A percentile compares a stretch with the other conserved stretches of the same genome.
phyloP scores from a whole-genome alignment of 2,329 filamentous ascomycete species.

The Decorospora gaudefroyi region DNA sequence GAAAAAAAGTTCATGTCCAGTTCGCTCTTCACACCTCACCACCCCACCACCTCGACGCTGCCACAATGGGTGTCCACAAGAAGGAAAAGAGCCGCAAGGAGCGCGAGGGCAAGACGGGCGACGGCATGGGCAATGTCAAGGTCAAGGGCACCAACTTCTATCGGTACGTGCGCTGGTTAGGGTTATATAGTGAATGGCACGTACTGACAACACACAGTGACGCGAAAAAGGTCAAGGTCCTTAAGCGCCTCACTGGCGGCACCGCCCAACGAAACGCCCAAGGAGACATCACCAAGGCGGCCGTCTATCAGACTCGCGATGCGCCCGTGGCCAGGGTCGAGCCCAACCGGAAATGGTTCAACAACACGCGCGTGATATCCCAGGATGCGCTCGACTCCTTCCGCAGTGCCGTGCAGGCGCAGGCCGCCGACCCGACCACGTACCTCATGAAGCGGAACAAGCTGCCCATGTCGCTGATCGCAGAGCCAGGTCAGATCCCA shows the following conservation, averaged over 20 bases:
- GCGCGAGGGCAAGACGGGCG: slow-evolving; percentile 81
- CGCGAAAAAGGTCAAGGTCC: slow-evolving; percentile 78
- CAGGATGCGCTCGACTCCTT: slow-evolving; percentile 87
- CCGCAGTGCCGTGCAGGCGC: slow-evolving; percentile 87
- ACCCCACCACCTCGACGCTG: slow-evolving; percentile 3
- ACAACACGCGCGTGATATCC: slow-evolving; percentile 86
- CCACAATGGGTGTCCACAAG: slow-evolving; percentile 82
- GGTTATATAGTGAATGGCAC: not conserved
- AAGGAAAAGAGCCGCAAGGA: slow-evolving; percentile 83
- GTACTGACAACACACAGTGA: slow-evolving; percentile 52
- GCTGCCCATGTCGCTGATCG: slow-evolving; percentile 91
- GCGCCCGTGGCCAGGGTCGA: slow-evolving; percentile 84
- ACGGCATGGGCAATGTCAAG: slow-evolving; percentile 90
- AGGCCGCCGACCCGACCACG: slow-evolving; percentile 86
- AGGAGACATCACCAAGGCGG: slow-evolving; percentile 83
- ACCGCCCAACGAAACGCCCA: slow-evolving; percentile 78
- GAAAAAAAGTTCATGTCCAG: slow-evolving; percentile 28
- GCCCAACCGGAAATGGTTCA: slow-evolving; percentile 98
- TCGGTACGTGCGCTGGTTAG: slow-evolving; percentile 42
- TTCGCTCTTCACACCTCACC: slow-evolving; percentile 21
- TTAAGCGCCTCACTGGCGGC: slow-evolving; percentile 91
- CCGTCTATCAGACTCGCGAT: slow-evolving; percentile 81
- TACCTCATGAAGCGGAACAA: slow-evolving; percentile 98
- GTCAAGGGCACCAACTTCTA: slow-evolving; percentile 99
- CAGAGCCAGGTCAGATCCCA: slow-evolving; percentile 72